Base-by-base conservation (phyloP, 805 yeast genomes). In the Jamesozyma hellenica region DNA sequence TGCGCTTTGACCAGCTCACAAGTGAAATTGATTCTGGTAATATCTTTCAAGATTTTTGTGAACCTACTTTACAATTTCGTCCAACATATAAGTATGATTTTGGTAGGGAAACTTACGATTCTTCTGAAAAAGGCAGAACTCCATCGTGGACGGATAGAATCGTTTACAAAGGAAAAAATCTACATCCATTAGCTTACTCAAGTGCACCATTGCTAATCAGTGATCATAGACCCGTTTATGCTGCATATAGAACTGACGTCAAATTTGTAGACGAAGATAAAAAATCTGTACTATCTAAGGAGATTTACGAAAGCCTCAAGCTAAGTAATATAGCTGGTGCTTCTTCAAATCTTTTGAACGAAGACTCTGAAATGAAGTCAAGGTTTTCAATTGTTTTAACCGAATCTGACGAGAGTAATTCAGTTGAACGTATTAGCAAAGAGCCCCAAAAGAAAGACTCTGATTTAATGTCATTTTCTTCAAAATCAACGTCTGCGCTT, bases 101-200 rank as follows among this genome's bases (percentile, higher is more conserved):
- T 46, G 92, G 90, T 2, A 81, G 94, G 0, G 70, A 74, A 36
- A 64, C 59, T 15, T 92, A 88, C 58, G 97, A 90, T 59, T 72
- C 92, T 1, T 81, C 94, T 8, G 98, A 90, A 50, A 90, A 90
- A 56, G 90, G 81, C 45, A 71, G 98, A 50, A 79, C 84, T 4
- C 98, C 98, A 1, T 81, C 96, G 0, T 90, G 97, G 96, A 90
- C 97, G 0, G 98, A 90, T 60, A 68, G 98, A 51, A 79, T 85
- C 36, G 63, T 90, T 34, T 79, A 70, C 50, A 67, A 71, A 44
- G 86, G 92, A 31, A 57, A 66, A 4, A 63, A 63, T 17, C 51
- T 86, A 29, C 61, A 66, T 29, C 90, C 85, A 35, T 53, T 77
- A 43, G 75, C 75, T 40, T 92, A 92, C 58, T 72, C 76, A 38